These are phyloP conservation scores for Coniochaeta sp. DNA, from an alignment of 2,329 filamentous ascomycete genomes.

Conservation along the genomic window DNA sequence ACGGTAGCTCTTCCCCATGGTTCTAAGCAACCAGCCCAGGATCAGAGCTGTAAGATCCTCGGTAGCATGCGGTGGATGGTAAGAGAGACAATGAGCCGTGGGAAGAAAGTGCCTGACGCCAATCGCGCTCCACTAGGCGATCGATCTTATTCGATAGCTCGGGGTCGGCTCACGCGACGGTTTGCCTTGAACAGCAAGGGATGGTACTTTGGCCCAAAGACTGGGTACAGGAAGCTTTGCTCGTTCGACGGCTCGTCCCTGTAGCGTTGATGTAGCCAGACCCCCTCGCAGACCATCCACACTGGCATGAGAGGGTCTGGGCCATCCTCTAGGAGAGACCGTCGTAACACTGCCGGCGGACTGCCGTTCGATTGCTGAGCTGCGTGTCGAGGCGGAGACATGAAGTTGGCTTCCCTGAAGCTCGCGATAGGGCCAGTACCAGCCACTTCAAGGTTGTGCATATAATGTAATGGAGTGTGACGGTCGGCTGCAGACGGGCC, in stretches of 20 bases:
- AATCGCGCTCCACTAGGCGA: background rate
- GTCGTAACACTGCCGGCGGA: background rate
- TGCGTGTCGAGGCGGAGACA: background rate
- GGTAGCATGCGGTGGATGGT: background rate
- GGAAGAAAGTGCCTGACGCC: background rate
- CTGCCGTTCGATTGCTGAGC: background rate
- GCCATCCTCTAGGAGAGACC: background rate
- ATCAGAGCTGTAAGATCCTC: background rate
- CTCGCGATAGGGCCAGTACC: background rate
- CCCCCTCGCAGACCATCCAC: background rate
- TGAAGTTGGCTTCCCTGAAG: background rate
- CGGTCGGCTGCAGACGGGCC: background rate
- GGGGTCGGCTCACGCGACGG: background rate
- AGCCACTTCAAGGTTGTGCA: background rate
- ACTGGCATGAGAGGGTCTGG: background rate
- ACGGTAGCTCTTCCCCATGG: slow-evolving; percentile 1
- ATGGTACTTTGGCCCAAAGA: background rate
- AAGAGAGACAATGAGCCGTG: background rate
- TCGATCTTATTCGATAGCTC: background rate
- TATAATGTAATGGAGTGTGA: background rate
- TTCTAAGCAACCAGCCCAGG: background rate
- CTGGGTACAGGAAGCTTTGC: background rate
- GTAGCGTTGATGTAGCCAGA: background rate
- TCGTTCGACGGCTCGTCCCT: background rate
- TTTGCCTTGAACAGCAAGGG: background rate